Percentiles rank a stretch among this genome's conserved stretches.
phyloP scores from a whole-genome alignment of 129 eudicot genomes.

The Arctium minus region DNA sequence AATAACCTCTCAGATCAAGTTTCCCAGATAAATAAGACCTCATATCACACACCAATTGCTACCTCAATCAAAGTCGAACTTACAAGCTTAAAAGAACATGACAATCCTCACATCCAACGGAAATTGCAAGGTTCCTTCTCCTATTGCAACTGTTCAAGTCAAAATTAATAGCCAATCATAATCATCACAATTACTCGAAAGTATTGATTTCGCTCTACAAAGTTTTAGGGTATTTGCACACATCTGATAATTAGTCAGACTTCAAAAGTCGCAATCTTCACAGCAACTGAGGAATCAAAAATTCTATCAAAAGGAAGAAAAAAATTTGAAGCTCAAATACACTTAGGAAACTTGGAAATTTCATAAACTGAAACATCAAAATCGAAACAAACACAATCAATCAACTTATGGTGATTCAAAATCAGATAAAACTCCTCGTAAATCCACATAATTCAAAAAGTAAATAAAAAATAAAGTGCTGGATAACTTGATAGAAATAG shows the following conservation, averaged over 20 bases:
- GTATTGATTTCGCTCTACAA: neutral
- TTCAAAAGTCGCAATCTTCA: slow-evolving; percentile 5
- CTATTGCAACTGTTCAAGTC: neutral
- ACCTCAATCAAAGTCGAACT: neutral
- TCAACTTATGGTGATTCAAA: neutral
- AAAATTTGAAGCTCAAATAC: neutral
- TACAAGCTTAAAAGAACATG: neutral
- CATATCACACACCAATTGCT: slow-evolving; percentile 4
- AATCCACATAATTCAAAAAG: neutral
- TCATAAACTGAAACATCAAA: neutral
- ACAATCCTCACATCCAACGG: neutral
- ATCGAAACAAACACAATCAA: slow-evolving; percentile 7
- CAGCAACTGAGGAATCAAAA: neutral
- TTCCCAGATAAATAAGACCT: neutral
- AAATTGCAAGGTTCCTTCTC: neutral
- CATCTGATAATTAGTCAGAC: slow-evolving; percentile 14
- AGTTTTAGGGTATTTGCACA: neutral
- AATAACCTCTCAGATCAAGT: neutral
- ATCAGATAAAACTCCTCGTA: slow-evolving; percentile 1
- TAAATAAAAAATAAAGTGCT: neutral
- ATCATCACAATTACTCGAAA: slow-evolving; percentile 2
- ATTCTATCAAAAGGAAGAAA: neutral
- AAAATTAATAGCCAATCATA: neutral
- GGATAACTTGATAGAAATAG: slow-evolving; percentile 2
- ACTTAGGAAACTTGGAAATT: neutral